phyloP scores from a whole-genome alignment of 306 rosid species.

The Herpetospermum pedunculosum region DNA sequence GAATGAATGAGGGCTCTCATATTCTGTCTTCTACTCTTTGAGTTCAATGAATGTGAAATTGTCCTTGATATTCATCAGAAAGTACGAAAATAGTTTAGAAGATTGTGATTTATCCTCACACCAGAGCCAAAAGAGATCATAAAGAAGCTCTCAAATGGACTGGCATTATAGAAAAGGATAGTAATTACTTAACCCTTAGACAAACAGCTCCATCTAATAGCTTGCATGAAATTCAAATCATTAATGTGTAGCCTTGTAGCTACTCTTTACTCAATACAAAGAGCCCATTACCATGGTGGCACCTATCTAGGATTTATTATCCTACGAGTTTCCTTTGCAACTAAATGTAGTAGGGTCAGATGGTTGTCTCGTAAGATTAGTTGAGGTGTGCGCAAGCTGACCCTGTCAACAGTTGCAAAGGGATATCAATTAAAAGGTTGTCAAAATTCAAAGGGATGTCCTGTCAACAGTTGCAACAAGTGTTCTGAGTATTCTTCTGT shows the following conservation, averaged over 20 bases:
- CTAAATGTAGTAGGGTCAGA: no score
- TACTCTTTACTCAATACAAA: neutral
- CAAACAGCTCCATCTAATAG: neutral
- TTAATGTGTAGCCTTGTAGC: neutral
- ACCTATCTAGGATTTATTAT: no score
- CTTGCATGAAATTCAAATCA: neutral
- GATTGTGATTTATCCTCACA: neutral
- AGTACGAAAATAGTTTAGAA: neutral
- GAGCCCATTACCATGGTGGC: no score
- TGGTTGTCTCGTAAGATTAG: no score
- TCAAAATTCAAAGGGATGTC: neutral
- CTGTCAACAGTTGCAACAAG: neutral
- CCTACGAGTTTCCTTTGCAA: no score
- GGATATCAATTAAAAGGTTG: no score
- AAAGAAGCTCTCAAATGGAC: neutral
- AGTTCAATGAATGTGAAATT: neutral
- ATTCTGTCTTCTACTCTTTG: neutral
- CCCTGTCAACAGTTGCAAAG: no score
- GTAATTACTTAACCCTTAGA: neutral
- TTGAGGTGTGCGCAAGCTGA: no score
- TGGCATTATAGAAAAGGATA: neutral
- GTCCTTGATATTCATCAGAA: neutral
- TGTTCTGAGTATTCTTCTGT: neutral
- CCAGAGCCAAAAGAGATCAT: neutral
- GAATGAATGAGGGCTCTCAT: neutral